Conservation (phyloP, 1,284 basidiomycete species). For the Tetrapyrgos nigripes region DNA sequence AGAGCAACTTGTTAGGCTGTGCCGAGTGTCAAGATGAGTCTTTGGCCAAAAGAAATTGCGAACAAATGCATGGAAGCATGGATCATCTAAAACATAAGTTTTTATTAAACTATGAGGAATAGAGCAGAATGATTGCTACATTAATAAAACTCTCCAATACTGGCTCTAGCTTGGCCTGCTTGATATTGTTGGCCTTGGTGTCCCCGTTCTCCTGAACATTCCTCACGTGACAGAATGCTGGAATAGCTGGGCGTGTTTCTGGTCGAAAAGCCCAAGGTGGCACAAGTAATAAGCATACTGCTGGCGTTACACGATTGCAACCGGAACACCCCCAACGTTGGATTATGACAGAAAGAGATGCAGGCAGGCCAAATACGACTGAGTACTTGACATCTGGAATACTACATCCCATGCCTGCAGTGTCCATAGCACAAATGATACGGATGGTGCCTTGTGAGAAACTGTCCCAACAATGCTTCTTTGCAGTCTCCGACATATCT, state of each 20-base stretch:
- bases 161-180: slow-evolving; percentile 15
- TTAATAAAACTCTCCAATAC: slow-evolving; percentile 21
- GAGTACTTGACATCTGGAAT: slow-evolving; percentile 22
- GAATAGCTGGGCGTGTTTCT: slow-evolving; percentile 17
- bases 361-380: slow-evolving; percentile 11
- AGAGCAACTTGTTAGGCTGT: too few species aligned
- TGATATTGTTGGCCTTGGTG: slow-evolving; percentile 3
- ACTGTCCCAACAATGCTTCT: slow-evolving; percentile 14
- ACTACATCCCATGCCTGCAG: slow-evolving; percentile 29
- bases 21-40: neutral
- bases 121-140: neutral
- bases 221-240: slow-evolving; percentile 5
- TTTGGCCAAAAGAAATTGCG: slow-evolving; percentile 7
- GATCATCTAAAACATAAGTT: neutral
- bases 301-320: slow-evolving; percentile 12
- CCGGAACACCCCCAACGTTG: slow-evolving; percentile 29
- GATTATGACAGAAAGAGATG: slow-evolving; percentile 18
- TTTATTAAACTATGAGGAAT: too few species aligned
- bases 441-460: slow-evolving; percentile 14
- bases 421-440: slow-evolving; percentile 20
- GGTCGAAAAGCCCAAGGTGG: slow-evolving; percentile 6
- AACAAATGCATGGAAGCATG: slow-evolving; percentile 10
- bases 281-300: slow-evolving; percentile 23
- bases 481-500: slow-evolving; percentile 11
- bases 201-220: slow-evolving; percentile 10